Percentiles rank a stretch among this genome's conserved stretches.
Evolutionary conservation across 805 yeast genomes (phyloP).

Genomic region (Yarrowia alimentaria): DNA sequence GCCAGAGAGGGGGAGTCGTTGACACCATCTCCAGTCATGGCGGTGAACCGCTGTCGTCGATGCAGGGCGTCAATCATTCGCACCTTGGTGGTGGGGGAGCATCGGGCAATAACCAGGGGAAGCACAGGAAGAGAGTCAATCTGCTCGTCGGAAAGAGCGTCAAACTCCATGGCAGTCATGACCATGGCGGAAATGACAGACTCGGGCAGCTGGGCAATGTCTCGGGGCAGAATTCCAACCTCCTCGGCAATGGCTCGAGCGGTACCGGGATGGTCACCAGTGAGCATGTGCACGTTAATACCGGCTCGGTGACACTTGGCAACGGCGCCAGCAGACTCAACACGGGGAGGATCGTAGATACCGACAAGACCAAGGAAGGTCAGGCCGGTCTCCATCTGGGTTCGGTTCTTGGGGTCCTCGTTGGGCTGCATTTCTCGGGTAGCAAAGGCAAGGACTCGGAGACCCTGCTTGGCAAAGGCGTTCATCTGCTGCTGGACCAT

Average conservation of each 20-base stretch:
- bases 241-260: constrained; percentile 79
- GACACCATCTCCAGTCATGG: constrained; percentile 85
- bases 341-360: constrained; percentile 77
- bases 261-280: constrained; percentile 79
- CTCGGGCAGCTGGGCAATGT: constrained; percentile 54
- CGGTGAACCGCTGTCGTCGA: constrained; percentile 61
- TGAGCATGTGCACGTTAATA: constrained; percentile 74
- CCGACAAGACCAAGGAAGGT: constrained; percentile 69
- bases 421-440: constrained; percentile 40
- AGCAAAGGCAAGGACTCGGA: constrained; percentile 74
- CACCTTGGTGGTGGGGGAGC: constrained; percentile 81
- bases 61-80: constrained; percentile 76
- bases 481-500: constrained; percentile 56
- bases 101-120: constrained; percentile 76
- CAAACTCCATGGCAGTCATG: constrained; percentile 74
- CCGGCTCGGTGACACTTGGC: constrained; percentile 70
- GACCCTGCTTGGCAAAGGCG: constrained; percentile 60
- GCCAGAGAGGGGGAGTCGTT: constrained; percentile 78
- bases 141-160: constrained; percentile 56
- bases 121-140: constrained; percentile 62
- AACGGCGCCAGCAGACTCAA: constrained; percentile 65
- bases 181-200: constrained; percentile 61
- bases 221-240: constrained; percentile 69
- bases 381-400: constrained; percentile 51
- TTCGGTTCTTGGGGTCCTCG: constrained; percentile 30